Conservation (phyloP, 2,329 filamentous ascomycete species). For the Coniochaeta hoffmannii region DNA sequence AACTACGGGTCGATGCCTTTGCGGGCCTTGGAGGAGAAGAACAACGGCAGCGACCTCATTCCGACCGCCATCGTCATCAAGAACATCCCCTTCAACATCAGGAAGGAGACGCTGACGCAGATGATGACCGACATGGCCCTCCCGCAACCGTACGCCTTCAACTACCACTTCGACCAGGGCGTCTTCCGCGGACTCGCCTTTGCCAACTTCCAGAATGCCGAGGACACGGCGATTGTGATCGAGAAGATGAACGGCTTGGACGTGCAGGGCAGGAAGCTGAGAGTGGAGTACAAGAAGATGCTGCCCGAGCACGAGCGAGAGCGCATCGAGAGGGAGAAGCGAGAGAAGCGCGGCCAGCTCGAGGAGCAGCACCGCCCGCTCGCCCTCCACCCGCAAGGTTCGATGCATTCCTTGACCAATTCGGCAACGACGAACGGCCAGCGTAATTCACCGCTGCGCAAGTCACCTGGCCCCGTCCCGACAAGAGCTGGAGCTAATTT, state of each 20-base stretch:
- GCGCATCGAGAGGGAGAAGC: constrained; percentile 93
- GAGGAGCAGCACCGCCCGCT: constrained; percentile 88
- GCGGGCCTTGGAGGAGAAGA: constrained; percentile 31
- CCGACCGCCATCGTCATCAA: constrained; percentile 99
- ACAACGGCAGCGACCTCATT: constrained; percentile 78
- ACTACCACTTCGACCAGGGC: constrained; percentile 98
- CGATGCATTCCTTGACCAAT: constrained; percentile 70
- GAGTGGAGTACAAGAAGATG: constrained; percentile 99
- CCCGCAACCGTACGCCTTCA: constrained; percentile 95
- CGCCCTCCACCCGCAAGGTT: constrained; percentile 76
- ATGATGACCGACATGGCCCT: constrained; percentile 93
- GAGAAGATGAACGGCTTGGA: constrained; percentile 93
- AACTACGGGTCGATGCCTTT: constrained; percentile 31
- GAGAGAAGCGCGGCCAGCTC: constrained; percentile 88
- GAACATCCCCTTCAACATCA: constrained; percentile 97
- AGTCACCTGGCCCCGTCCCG: constrained; percentile 23
- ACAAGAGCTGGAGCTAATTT: constrained; percentile 3
- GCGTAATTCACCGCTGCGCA: constrained; percentile 39
- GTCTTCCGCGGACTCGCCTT: constrained; percentile 95
- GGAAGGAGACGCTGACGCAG: constrained; percentile 88
- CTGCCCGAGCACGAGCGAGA: constrained; percentile 89
- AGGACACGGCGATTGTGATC: constrained; percentile 90
- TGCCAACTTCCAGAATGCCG: constrained; percentile 93
- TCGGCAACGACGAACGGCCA: constrained; percentile 41
- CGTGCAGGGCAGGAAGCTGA: constrained; percentile 84